These are phyloP conservation scores for Scytalidium sp. DNA, from an alignment of 2,329 filamentous ascomycete species.

Conservation along the genomic window DNA sequence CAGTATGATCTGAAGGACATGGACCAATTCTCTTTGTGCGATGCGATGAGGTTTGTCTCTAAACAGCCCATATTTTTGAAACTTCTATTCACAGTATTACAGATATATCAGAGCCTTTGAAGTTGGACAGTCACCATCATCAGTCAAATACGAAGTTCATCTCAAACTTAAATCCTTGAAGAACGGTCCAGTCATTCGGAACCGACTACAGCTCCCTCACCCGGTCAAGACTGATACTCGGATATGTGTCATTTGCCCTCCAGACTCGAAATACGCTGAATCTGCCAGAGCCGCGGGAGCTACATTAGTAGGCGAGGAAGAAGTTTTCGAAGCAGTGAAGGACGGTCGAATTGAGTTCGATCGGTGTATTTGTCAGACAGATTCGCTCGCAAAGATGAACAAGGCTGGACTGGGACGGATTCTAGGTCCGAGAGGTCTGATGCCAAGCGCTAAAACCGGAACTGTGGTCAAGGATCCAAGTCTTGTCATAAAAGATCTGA, in stretches of 20 bases:
- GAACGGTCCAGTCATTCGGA: constrained; percentile 83
- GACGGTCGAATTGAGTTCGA: constrained; percentile 81
- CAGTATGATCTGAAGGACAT: constrained; percentile 31
- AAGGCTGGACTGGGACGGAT: constrained; percentile 79
- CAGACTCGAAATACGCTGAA: constrained; percentile 69
- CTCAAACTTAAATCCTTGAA: constrained; percentile 80
- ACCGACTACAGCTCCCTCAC: constrained; percentile 83
- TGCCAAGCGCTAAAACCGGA: constrained; percentile 85
- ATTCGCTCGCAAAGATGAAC: constrained; percentile 73
- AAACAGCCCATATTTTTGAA: not conserved
- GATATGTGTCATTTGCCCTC: constrained; percentile 89
- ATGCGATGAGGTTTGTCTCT: constrained; percentile 77
- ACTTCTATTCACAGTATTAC: constrained; percentile 12
- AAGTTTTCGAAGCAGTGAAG: constrained; percentile 75
- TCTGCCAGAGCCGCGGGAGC: constrained; percentile 79
- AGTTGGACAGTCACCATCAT: constrained; percentile 73
- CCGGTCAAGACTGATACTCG: constrained; percentile 84
- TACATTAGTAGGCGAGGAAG: constrained; percentile 78
- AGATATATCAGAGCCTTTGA: constrained; percentile 92
- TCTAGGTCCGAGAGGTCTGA: constrained; percentile 84
- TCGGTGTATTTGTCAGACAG: constrained; percentile 78
- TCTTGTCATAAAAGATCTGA: constrained; percentile 73
- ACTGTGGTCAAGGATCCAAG: constrained; percentile 83
- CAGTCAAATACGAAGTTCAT: constrained; percentile 84
- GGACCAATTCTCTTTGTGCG: constrained; percentile 77